Evolutionary conservation across 2,329 filamentous ascomycete genomes (phyloP).

Genomic region (Trichoderma atroviride): DNA sequence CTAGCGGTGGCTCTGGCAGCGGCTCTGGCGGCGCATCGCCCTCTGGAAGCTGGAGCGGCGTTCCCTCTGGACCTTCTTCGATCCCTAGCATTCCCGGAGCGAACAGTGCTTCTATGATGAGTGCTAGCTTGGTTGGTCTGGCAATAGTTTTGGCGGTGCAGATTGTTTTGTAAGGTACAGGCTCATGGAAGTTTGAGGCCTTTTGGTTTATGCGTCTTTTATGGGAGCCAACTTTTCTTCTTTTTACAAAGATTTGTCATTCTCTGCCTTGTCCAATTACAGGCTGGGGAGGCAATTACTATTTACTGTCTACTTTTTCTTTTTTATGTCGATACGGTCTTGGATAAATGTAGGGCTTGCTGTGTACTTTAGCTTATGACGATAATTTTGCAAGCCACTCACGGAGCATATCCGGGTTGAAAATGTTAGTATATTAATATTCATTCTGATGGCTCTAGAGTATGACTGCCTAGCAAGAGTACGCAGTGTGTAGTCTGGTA

Average conservation of each 20-base stretch:
- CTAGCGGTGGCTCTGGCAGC: constrained; percentile 27
- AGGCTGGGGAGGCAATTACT: not conserved
- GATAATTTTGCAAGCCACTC: constrained; percentile 19
- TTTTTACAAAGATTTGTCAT: not conserved
- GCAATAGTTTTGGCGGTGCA: constrained; percentile 35
- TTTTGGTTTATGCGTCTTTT: constrained; percentile 10
- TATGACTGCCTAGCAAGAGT: not conserved
- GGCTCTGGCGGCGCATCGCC: constrained; percentile 31
- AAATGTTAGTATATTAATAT: constrained; percentile 14
- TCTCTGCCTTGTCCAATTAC: not conserved
- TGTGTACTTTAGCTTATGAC: constrained; percentile 24
- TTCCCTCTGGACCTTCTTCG: constrained; percentile 25
- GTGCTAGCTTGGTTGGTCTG: constrained; percentile 34
- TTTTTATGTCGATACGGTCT: constrained; percentile 23
- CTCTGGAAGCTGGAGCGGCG: constrained; percentile 27
- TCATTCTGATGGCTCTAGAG: not conserved
- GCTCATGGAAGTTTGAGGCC: not conserved
- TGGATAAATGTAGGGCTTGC: constrained; percentile 21
- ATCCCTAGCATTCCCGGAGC: constrained; percentile 45
- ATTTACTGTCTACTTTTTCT: constrained; percentile 4
- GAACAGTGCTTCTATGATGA: constrained; percentile 48
- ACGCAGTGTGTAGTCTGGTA: not conserved
- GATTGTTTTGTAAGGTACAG: constrained; percentile 34
- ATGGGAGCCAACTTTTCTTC: not conserved
- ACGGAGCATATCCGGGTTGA: constrained; percentile 22